A percentile compares a stretch with the other conserved stretches of the same genome.
Evolutionary conservation across 2,329 filamentous ascomycete species (phyloP).

Genomic region (Botrytis deweyae): DNA sequence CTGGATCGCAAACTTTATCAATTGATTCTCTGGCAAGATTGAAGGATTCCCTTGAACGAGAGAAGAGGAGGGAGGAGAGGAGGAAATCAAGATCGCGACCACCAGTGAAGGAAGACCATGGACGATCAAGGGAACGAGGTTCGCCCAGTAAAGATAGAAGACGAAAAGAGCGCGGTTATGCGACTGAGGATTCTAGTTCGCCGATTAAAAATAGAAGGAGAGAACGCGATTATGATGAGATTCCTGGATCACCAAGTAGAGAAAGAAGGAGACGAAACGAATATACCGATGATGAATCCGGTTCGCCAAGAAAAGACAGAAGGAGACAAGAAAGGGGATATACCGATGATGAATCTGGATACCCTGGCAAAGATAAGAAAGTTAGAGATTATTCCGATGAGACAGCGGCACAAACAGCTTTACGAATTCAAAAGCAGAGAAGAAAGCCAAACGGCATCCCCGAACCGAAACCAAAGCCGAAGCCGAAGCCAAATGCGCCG

Average conservation of each 20-base stretch:
- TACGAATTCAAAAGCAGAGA: not conserved
- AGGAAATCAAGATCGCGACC: conserved; percentile 47
- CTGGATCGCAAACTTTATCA: conserved; percentile 36
- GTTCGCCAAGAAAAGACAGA: conserved; percentile 2
- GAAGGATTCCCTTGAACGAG: conserved; percentile 35
- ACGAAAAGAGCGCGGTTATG: conserved; percentile 12
- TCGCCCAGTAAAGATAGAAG: conserved; percentile 15
- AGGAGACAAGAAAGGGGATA: conserved; percentile 1
- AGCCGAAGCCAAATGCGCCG: conserved; percentile 6
- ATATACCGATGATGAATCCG: conserved; percentile 17
- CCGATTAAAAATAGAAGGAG: conserved; percentile 9
- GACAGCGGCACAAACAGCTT: conserved; percentile 14
- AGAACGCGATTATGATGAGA: conserved; percentile 13
- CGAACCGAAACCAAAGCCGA: not conserved
- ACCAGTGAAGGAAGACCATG: conserved; percentile 67
- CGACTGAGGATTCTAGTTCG: conserved; percentile 8
- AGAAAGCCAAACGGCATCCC: conserved; percentile 8
- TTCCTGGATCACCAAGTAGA: conserved; percentile 14
- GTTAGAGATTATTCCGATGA: not conserved
- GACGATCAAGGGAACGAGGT: conserved; percentile 60
- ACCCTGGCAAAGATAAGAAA: not conserved
- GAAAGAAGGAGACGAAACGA: conserved; percentile 10
- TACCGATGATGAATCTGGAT: conserved; percentile 19
- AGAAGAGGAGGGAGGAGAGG: conserved; percentile 27
- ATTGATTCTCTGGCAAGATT: conserved; percentile 38